A percentile compares a stretch with the other conserved stretches of the same genome.
phyloP scores from a whole-genome alignment of 768 basidiomycete genomes.

The Suillus tomentosus region DNA sequence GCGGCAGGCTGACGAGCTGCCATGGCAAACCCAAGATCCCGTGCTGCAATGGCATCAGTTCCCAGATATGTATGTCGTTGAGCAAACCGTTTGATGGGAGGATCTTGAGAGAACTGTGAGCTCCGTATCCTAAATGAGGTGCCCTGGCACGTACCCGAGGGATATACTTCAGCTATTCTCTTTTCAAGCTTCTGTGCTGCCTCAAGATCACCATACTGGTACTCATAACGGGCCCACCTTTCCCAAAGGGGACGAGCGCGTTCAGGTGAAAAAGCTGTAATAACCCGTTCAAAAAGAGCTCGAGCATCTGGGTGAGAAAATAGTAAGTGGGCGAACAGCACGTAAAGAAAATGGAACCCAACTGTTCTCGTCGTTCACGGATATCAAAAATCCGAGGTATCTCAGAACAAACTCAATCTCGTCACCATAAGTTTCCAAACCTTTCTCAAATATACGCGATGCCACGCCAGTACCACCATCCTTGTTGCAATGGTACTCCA shows the following conservation, averaged over 20 bases:
- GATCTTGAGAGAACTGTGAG: constrained; percentile 50
- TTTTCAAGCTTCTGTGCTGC: constrained; percentile 88
- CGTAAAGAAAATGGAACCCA: constrained; percentile 32
- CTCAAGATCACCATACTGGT: constrained; percentile 90
- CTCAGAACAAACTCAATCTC: constrained; percentile 85
- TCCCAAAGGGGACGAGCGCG: constrained; percentile 90
- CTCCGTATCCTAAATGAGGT: neutral
- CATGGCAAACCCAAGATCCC: constrained; percentile 83
- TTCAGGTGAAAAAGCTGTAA: constrained; percentile 74
- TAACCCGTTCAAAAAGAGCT: constrained; percentile 90
- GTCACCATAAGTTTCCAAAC: constrained; percentile 78
- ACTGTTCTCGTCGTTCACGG: constrained; percentile 96
- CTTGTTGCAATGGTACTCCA: constrained; percentile 92
- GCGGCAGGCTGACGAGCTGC: constrained; percentile 33
- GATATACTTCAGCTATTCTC: constrained; percentile 85
- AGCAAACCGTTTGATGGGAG: constrained; percentile 88
- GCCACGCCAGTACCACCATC: constrained; percentile 74
- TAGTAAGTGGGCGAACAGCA: constrained; percentile 10
- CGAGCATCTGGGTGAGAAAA: constrained; percentile 71
- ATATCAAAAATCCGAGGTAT: constrained; percentile 91
- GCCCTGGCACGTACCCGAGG: constrained; percentile 58
- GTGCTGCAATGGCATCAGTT: constrained; percentile 85
- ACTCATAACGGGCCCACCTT: constrained; percentile 94
- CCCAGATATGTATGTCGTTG: constrained; percentile 73
- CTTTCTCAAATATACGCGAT: constrained; percentile 91